phyloP scores from a whole-genome alignment of 1,284 basidiomycete genomes.

The Neotropicomus parvogracilis region DNA sequence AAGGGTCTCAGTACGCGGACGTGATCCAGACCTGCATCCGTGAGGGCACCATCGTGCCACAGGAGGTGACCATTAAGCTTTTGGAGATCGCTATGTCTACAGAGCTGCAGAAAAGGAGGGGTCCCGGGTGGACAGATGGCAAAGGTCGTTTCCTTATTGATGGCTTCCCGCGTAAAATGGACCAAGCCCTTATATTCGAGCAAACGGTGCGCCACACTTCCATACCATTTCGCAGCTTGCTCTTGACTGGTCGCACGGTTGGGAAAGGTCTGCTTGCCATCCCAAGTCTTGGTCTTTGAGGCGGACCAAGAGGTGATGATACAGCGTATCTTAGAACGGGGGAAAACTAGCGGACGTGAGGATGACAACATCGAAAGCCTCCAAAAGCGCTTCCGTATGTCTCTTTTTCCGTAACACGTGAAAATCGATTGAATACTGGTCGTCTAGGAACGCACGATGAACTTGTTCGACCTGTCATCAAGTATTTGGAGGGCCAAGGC shows the following conservation, averaged over 20 bases:
- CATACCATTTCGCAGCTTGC: neutral
- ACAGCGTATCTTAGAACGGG: conserved; percentile 80
- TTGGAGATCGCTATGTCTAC: conserved; percentile 89
- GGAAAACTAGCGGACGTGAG: conserved; percentile 91
- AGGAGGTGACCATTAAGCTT: conserved; percentile 95
- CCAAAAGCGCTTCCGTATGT: conserved; percentile 90
- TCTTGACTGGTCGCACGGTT: conserved; percentile 2
- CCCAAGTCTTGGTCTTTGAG: conserved; percentile 84
- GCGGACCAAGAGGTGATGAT: conserved; percentile 86
- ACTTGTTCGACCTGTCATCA: conserved; percentile 95
- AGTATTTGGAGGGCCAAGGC: conserved; percentile 69
- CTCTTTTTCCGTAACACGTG: neutral
- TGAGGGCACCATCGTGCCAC: conserved; percentile 94
- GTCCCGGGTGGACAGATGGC: conserved; percentile 68
- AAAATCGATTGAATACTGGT: conserved; percentile 5
- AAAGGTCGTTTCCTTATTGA: conserved; percentile 92
- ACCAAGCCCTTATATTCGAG: conserved; percentile 94
- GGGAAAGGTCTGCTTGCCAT: conserved; percentile 68
- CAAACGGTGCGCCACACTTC: conserved; percentile 58
- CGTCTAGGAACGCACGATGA: conserved; percentile 79
- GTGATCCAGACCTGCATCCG: conserved; percentile 89
- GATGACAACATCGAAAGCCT: conserved; percentile 96
- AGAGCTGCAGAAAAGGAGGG: conserved; percentile 48
- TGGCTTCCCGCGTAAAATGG: conserved; percentile 94
- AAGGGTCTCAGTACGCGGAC: conserved; percentile 81